Evolutionary conservation across 1,284 basidiomycete genomes (phyloP).

Genomic region (Trametes polyzona): DNA sequence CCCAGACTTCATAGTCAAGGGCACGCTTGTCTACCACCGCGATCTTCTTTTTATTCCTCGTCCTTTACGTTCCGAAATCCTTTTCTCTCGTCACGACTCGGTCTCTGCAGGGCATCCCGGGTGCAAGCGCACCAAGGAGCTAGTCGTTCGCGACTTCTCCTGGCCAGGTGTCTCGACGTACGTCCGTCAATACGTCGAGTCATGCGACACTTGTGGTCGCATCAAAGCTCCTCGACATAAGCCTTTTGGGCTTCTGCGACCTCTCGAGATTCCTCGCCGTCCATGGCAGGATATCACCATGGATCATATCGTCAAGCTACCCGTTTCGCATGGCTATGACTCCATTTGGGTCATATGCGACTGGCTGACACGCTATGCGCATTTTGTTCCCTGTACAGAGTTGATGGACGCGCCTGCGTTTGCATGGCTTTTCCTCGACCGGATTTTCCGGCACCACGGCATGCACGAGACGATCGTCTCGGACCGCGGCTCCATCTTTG

Average conservation of each 20-base stretch:
- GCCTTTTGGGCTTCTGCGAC: conserved; percentile 25
- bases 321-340: conserved; percentile 35
- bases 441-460: conserved; percentile 40
- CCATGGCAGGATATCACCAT: conserved; percentile 42
- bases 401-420: conserved; percentile 36
- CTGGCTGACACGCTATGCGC: conserved; percentile 24
- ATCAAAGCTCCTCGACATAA: conserved; percentile 34
- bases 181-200: conserved; percentile 28
- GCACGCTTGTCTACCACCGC: conserved; percentile 39
- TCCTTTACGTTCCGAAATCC: conserved; percentile 32
- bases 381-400: conserved; percentile 37
- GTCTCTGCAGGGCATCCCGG: conserved; percentile 31
- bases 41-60: conserved; percentile 41
- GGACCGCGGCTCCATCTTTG: conserved; percentile 40
- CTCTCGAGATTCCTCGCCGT: conserved; percentile 26
- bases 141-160: conserved; percentile 22
- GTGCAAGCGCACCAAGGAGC: conserved; percentile 12
- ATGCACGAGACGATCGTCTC: conserved; percentile 38
- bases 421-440: conserved; percentile 24
- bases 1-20: conserved; percentile 31
- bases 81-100: conserved; percentile 30
- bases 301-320: conserved; percentile 43
- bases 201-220: conserved; percentile 33
- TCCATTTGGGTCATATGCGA: conserved; percentile 40
- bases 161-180: conserved; percentile 31